Evolutionary conservation across 371 early-diverging fungal species (phyloP).

Genomic region (Mortierella sp.): DNA sequence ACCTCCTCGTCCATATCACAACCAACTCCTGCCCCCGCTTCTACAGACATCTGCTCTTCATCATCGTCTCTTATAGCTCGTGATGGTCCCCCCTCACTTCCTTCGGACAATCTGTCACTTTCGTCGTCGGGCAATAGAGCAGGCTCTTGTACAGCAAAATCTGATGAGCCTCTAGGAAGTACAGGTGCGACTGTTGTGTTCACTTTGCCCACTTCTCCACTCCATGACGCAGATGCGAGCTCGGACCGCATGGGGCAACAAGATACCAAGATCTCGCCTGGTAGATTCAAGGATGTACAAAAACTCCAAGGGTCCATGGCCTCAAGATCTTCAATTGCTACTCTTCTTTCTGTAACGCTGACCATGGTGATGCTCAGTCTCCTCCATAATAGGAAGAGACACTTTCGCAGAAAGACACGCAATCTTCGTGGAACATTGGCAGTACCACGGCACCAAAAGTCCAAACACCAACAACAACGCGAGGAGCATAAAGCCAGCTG

Average conservation of each 20-base stretch:
- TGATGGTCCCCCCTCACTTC: conserved; percentile 9
- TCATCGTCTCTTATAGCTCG: conserved; percentile 7
- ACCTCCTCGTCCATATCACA: conserved; percentile 9
- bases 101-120: conserved; percentile 10
- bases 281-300: too few relatives aligned
- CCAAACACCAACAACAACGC: conserved; percentile 10
- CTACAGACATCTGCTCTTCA: conserved; percentile 16
- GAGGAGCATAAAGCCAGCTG: conserved; percentile 25
- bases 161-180: conserved; percentile 20
- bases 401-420: conserved; percentile 17
- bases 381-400: conserved; percentile 36
- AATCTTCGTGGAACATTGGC: conserved; percentile 15
- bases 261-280: too few relatives aligned
- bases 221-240: conserved; percentile 12
- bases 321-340: conserved; percentile 30
- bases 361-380: conserved; percentile 48
- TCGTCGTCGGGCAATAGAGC: conserved; percentile 2
- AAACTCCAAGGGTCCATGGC: conserved; percentile 23
- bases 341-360: conserved; percentile 36
- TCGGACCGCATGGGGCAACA: conserved; percentile 13
- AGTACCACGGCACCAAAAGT: conserved; percentile 6
- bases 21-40: background rate
- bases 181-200: conserved; percentile 10
- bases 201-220: conserved; percentile 8
- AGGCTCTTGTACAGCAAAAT: conserved; percentile 19